These are phyloP conservation scores for Ophiosphaerella herpotricha DNA, from an alignment of 2,329 filamentous ascomycete genomes.

Conservation along the genomic window DNA sequence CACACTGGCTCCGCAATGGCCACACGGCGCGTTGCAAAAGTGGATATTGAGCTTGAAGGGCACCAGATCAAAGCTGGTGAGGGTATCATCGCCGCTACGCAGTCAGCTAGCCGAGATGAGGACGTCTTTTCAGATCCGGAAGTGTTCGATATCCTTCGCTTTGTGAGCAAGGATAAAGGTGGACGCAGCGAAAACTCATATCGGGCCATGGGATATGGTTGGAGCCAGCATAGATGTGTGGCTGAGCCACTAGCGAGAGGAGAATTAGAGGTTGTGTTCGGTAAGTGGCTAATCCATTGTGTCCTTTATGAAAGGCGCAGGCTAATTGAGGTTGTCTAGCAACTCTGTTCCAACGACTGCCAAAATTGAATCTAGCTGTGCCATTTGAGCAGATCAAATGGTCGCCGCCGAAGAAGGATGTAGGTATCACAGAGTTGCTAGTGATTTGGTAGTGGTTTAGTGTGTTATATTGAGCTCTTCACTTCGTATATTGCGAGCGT, in stretches of 20 bases:
- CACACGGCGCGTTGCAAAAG: constrained; percentile 55
- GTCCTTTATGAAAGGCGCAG: too few species aligned
- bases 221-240: constrained; percentile 54
- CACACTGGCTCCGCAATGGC: constrained; percentile 56
- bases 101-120: constrained; percentile 52
- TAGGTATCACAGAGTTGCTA: constrained; percentile 49
- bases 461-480: neutral
- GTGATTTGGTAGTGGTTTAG: constrained; percentile 36
- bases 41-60: constrained; percentile 47
- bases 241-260: constrained; percentile 52
- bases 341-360: constrained; percentile 48
- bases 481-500: neutral
- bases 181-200: constrained; percentile 19
- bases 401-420: constrained; percentile 46
- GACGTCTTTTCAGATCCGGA: constrained; percentile 36
- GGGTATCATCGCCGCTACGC: too few species aligned
- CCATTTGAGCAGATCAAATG: constrained; percentile 49
- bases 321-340: neutral
- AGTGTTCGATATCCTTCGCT: constrained; percentile 48
- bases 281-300: constrained; percentile 31
- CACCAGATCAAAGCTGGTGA: too few species aligned
- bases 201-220: constrained; percentile 53
- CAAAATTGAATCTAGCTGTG: constrained; percentile 47
- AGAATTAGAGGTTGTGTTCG: constrained; percentile 52
- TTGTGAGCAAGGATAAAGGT: constrained; percentile 17